phyloP scores from a whole-genome alignment of 2,329 filamentous ascomycete genomes.

The Paecilomyces niveus region DNA sequence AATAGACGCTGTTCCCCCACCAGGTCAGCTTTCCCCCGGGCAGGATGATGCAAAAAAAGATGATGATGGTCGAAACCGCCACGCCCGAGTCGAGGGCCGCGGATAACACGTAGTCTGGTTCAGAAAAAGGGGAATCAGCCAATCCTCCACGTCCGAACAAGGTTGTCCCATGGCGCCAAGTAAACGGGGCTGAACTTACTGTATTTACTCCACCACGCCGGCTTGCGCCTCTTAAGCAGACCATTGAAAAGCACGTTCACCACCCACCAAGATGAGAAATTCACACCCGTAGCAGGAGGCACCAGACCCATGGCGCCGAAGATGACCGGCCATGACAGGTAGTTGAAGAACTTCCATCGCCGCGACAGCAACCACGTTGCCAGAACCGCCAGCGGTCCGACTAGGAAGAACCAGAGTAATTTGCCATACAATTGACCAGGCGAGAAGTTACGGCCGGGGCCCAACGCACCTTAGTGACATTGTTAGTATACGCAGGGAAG shows the following conservation, averaged over 20 bases:
- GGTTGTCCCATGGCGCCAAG: background rate
- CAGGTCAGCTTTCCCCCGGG: conserved; percentile 31
- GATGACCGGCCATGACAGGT: conserved; percentile 61
- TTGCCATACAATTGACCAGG: conserved; percentile 54
- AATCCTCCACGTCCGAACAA: background rate
- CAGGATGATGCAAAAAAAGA: conserved; percentile 39
- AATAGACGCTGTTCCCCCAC: conserved; percentile 37
- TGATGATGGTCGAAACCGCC: conserved; percentile 36
- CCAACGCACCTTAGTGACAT: conserved; percentile 46
- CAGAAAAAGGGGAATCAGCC: background rate
- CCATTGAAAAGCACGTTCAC: conserved; percentile 43
- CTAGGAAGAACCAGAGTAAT: conserved; percentile 65
- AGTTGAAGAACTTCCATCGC: conserved; percentile 54
- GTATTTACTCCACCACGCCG: conserved; percentile 45
- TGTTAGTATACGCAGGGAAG: background rate
- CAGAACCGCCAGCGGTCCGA: conserved; percentile 56
- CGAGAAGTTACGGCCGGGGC: conserved; percentile 61
- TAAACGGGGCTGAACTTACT: conserved; percentile 20
- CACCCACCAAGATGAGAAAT: conserved; percentile 60
- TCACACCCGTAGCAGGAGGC: conserved; percentile 63
- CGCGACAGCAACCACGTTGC: conserved; percentile 54
- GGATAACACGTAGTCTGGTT: conserved; percentile 35
- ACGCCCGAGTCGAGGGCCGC: conserved; percentile 38
- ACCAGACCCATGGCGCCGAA: conserved; percentile 59
- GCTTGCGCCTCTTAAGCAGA: conserved; percentile 33